Base-by-base conservation (phyloP, 1,284 basidiomycete species). In the Leccinum angustisporum region DNA sequence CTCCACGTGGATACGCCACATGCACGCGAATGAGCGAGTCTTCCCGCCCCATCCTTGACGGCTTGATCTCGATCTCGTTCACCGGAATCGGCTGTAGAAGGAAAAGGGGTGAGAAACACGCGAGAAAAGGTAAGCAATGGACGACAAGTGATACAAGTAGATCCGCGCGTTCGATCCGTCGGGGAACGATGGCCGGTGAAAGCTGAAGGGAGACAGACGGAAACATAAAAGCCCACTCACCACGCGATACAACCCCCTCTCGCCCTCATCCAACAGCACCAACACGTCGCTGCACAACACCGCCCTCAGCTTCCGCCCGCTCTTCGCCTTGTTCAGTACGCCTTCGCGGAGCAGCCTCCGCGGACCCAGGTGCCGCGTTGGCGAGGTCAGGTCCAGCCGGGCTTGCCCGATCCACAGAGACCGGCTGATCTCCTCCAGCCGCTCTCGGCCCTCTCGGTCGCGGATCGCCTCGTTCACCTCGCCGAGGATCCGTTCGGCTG, bases 381-480 rank as follows among this genome's bases (percentile, higher is more conserved):
- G 90, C 3, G 90, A 92, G 0, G 94, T 96, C n/a, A 98, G 79
- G 72, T 98, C 94, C 31, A 97, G 83, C 14, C 90, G 87, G 1
- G 92, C 92, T 76, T 93, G 86, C 9, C 92, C 93, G 58, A 96
- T 87, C 88, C 89, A 95, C 4, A 98, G 80, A 68, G 91, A 81
- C 64, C 91, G 85, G 6, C 90, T 92, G 31, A 98, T 81, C 16
- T 79, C 80, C 55, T 81, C 82, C 10, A 98, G 79, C 10, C 88
- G 84, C 65, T 93, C 91, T 3, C 80, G 74, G 2, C 88, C 87
- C 75, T 98, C 94, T 63, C 90, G 87, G n/a, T 91, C 86, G 5
- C 95, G 83, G 43, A 98, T 94, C 1, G 87, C 83, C 74, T 98
- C 95, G 73, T 98, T 98, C 71, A 98, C 95, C 34, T 85, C 79